A percentile compares a stretch with the other conserved stretches of the same genome.
Conservation (phyloP, 2,329 filamentous ascomycete species). For the Aureobasidium mangrovei region DNA sequence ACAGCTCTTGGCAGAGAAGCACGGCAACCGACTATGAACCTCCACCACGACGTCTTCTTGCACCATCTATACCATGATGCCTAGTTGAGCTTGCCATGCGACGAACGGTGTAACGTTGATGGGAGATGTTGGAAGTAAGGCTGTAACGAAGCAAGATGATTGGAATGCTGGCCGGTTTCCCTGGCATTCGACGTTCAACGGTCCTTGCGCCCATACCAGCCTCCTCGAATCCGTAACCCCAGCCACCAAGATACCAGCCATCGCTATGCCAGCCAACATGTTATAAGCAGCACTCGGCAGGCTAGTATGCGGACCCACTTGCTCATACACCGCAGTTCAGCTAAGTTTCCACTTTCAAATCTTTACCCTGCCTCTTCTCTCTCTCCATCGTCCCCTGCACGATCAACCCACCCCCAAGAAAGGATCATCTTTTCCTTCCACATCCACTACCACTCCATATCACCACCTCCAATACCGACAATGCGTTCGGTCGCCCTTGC, state of each 20-base stretch:
- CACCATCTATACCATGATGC: too few species aligned
- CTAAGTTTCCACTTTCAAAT: constrained; percentile 3
- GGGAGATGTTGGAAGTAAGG: too few species aligned
- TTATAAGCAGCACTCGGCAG: constrained; percentile 8
- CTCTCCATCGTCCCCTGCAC: neutral
- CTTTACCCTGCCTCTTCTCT: constrained; percentile 1
- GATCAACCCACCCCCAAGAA: constrained; percentile 1
- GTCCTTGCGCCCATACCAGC: neutral
- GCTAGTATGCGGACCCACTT: constrained; percentile 8
- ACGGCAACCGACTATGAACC: too few species aligned
- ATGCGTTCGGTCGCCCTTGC: constrained; percentile 16
- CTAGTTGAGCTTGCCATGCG: neutral
- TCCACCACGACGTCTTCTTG: neutral
- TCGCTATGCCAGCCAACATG: constrained; percentile 7
- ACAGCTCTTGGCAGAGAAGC: too few species aligned
- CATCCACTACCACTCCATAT: neutral
- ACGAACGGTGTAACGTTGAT: constrained; percentile 1
- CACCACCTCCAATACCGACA: neutral
- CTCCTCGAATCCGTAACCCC: neutral
- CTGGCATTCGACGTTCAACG: constrained; percentile 6
- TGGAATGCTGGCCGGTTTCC: constrained; percentile 11
- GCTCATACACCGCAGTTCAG: neutral
- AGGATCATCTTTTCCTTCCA: neutral
- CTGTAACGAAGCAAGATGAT: constrained; percentile 3
- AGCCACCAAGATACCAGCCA: constrained; percentile 11